These are phyloP conservation scores for Pythium monospermum DNA, from an alignment of 352 stramenopile genomes.

Conservation along the genomic window DNA sequence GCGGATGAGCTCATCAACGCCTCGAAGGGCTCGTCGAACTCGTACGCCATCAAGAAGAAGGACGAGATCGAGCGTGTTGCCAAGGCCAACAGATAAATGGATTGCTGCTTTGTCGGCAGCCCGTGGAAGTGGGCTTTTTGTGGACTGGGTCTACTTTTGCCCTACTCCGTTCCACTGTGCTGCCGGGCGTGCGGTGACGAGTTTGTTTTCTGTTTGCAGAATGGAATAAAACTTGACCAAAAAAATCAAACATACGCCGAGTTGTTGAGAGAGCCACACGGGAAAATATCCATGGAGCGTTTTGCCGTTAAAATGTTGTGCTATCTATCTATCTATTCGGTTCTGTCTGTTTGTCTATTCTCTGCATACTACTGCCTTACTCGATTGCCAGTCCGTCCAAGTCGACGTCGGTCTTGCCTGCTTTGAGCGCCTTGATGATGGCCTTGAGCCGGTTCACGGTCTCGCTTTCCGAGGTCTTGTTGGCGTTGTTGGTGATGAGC, in stretches of 20 bases:
- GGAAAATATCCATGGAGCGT: slow-evolving; percentile 9
- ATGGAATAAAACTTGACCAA: slow-evolving; percentile 29
- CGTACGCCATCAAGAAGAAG: slow-evolving; percentile 99
- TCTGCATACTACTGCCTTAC: too few species aligned
- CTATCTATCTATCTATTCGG: neutral
- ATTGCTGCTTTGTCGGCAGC: slow-evolving; percentile 6
- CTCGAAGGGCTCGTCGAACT: slow-evolving; percentile 99
- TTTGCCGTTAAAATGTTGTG: slow-evolving; percentile 8
- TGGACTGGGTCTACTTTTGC: too few species aligned
- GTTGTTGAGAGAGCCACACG: slow-evolving; percentile 80
- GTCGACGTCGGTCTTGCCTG: slow-evolving; percentile 62
- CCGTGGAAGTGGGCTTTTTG: too few species aligned
- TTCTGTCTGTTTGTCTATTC: slow-evolving; percentile 4
- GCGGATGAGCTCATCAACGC: slow-evolving; percentile 99
- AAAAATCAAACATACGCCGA: slow-evolving; percentile 66
- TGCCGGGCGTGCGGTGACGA: neutral
- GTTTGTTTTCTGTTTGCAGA: slow-evolving; percentile 9
- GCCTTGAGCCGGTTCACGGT: slow-evolving; percentile 75
- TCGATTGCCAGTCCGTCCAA: slow-evolving; percentile 56
- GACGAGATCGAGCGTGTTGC: slow-evolving; percentile 99
- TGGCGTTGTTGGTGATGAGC: slow-evolving; percentile 86
- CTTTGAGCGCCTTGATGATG: slow-evolving; percentile 76
- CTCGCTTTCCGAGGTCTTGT: slow-evolving; percentile 84
- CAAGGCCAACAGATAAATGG: slow-evolving; percentile 99
- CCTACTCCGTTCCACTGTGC: too few species aligned